A percentile compares a stretch with the other conserved stretches of the same genome.
Conservation (phyloP, 176 grass and related monocot species). For the Oryza australiensis region DNA sequence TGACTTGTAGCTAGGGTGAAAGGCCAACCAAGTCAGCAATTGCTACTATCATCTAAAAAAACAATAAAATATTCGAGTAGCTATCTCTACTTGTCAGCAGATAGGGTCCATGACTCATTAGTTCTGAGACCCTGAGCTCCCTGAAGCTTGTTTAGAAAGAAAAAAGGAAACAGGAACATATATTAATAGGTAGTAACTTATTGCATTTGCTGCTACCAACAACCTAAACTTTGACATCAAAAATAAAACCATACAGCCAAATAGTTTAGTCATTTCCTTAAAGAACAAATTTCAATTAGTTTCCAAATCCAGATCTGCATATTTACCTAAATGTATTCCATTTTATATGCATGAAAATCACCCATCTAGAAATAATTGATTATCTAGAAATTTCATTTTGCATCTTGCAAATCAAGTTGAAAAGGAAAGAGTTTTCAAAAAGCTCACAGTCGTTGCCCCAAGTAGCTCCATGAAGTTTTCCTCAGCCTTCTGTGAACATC, state of each 20-base stretch:
- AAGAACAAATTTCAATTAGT: conserved; percentile 26
- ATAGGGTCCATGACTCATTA: conserved; percentile 5
- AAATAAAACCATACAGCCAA: not conserved
- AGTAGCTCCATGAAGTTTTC: conserved; percentile 78
- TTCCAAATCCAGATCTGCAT: conserved; percentile 13
- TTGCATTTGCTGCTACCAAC: conserved; percentile 28
- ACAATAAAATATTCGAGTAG: conserved; percentile 16
- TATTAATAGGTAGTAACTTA: conserved; percentile 28
- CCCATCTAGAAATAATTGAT: conserved; percentile 5
- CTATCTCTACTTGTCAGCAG: conserved; percentile 25
- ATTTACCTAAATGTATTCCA: not conserved
- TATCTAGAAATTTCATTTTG: conserved; percentile 1
- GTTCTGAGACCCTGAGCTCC: conserved; percentile 14
- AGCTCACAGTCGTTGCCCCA: conserved; percentile 84
- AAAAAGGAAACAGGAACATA: not conserved
- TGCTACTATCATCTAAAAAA: conserved; percentile 3
- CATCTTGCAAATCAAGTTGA: conserved; percentile 22
- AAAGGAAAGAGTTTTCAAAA: conserved; percentile 23
- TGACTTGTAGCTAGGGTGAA: not conserved
- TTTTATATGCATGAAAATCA: conserved; percentile 2
- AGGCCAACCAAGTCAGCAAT: conserved; percentile 6
- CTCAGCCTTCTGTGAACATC: conserved; percentile 70
- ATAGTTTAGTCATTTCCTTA: conserved; percentile 22
- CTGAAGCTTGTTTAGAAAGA: conserved; percentile 28
- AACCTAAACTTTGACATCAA: conserved; percentile 32